These are phyloP conservation scores for Huiozyma sinensis DNA, from an alignment of 805 yeast species.

Conservation along the genomic window DNA sequence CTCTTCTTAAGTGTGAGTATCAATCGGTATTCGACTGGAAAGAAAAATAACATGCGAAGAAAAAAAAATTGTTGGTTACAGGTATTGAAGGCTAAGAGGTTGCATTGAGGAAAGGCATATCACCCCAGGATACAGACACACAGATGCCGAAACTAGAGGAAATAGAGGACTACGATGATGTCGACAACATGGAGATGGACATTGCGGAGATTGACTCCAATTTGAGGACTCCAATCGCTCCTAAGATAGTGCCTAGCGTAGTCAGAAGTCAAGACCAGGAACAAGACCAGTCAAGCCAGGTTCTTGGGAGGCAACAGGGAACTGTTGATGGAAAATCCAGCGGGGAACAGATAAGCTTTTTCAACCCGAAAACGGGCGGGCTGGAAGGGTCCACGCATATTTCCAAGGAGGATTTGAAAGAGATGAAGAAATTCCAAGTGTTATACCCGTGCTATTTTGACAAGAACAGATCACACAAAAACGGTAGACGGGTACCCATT, in stretches of 20 bases:
- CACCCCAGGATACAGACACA: no score
- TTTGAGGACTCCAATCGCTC: conserved; percentile 60
- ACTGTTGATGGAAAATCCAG: neutral
- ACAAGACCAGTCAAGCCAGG: neutral
- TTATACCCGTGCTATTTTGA: conserved; percentile 93
- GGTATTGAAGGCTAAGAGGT: no score
- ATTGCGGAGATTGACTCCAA: conserved; percentile 79
- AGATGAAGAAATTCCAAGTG: conserved; percentile 59
- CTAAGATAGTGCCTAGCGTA: conserved; percentile 49
- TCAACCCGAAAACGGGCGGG: conserved; percentile 23
- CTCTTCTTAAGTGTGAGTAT: no score
- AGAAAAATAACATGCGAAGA: no score
- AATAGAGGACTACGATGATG: conserved; percentile 65
- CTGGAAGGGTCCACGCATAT: conserved; percentile 25
- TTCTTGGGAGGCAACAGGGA: neutral
- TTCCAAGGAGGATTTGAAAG: conserved; percentile 47
- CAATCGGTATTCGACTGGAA: no score
- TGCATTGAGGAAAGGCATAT: no score
- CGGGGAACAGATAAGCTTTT: conserved; percentile 13
- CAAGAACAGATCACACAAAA: conserved; percentile 53
- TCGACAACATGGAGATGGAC: conserved; percentile 90
- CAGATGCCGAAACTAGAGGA: conserved; percentile 64
- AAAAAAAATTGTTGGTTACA: no score
- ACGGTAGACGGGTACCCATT: conserved; percentile 73
- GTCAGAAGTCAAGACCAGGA: conserved; percentile 50